phyloP scores from a whole-genome alignment of 1,284 basidiomycete species.

The Leccinum insolens region DNA sequence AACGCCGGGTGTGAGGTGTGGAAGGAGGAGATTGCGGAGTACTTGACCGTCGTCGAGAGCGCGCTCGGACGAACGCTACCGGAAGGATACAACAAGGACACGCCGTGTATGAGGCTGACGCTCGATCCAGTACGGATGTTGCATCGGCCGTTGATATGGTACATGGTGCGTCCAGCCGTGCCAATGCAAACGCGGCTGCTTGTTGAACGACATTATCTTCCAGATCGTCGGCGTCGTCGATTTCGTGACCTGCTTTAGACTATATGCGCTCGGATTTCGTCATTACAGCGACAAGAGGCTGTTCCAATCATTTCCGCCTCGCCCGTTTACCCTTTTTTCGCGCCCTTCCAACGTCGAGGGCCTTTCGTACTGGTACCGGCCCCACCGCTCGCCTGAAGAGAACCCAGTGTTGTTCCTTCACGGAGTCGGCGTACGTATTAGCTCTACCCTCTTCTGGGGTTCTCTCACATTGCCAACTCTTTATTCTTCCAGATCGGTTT shows the following conservation, averaged over 20 bases:
- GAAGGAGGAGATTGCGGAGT: slow-evolving; percentile 51
- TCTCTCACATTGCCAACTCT: background rate
- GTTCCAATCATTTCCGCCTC: slow-evolving; percentile 53
- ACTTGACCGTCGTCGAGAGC: slow-evolving; percentile 42
- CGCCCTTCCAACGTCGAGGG: slow-evolving; percentile 39
- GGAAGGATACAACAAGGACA: slow-evolving; percentile 38
- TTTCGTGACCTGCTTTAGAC: slow-evolving; percentile 40
- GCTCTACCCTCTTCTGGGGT: background rate
- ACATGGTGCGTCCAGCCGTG: slow-evolving; percentile 44
- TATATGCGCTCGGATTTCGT: slow-evolving; percentile 50
- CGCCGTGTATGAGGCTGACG: slow-evolving; percentile 53
- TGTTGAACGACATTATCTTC: background rate
- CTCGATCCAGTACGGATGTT: slow-evolving; percentile 55
- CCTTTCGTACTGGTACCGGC: slow-evolving; percentile 66
- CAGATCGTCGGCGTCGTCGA: slow-evolving; percentile 61
- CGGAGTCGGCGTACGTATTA: slow-evolving; percentile 58
- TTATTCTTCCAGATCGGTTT: slow-evolving; percentile 53
- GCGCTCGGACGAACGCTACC: slow-evolving; percentile 43
- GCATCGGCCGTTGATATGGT: slow-evolving; percentile 67
- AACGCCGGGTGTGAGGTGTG: slow-evolving; percentile 40
- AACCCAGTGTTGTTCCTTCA: slow-evolving; percentile 64
- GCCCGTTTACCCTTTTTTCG: slow-evolving; percentile 50
- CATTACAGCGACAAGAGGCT: slow-evolving; percentile 50
- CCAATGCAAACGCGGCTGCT: background rate
- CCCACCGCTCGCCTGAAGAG: slow-evolving; percentile 49